Base-by-base conservation (phyloP, 441 rosid genomes). In the Pelargonium fulgidum region DNA sequence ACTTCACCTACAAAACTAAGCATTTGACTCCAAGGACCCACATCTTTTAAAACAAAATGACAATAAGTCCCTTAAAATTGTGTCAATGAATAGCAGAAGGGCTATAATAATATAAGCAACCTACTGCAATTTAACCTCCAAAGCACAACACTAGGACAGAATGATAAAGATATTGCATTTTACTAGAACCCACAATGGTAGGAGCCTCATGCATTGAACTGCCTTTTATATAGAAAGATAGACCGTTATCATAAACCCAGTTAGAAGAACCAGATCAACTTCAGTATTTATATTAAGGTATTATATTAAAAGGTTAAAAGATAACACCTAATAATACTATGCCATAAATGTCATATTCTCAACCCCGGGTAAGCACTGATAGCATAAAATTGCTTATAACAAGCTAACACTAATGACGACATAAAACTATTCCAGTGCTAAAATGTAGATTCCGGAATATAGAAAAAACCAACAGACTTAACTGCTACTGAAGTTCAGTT, bases 401-500 rank as follows among this genome's bases (percentile, higher is more conserved):
- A 62, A 71, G 74, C 74, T 14, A 73, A 62, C 16, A 70, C 24
- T 64, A 68, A 61, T 42, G 71, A 77, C 45, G 72, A 71, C 73
- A 76, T 42, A 75, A 14, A 78, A 76, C 62, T 50, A 67, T 19
- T 73, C 78, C 64, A 73, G 68, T 68, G 78, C 78, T 54, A 65
- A 65, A 41, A 69, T 26, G 71, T 65, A 72, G 68, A 69, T 69
- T 68, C 71, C 65, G 73, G 79, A 77, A 76, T 36, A 50, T 29
- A 29, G 3, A 70, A 81, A 79, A 84, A 73, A 56, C 78, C 81
- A 69, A 77, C 76, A 81, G 76, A 85, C 85, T 85, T 85, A 85
- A 89, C 89, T 84, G 87, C 86, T 80, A 83, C 72, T 54, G 78
- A 73, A 81, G 79, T 77, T 67, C 78, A 73, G 80, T 79, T 79